Conservation (phyloP, 306 rosid genomes). For the Prinsepia uniflora region DNA sequence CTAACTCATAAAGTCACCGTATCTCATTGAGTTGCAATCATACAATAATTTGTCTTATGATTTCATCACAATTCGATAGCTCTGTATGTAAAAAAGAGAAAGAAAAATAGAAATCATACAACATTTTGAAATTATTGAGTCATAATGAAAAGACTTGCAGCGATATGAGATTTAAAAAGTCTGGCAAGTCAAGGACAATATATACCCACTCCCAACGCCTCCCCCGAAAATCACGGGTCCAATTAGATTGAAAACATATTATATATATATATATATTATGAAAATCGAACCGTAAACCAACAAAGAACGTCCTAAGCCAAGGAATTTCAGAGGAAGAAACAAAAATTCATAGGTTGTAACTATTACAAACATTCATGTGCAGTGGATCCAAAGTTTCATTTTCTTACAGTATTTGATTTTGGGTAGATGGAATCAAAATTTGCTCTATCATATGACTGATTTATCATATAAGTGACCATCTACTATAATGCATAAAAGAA, state of each 20-base stretch:
- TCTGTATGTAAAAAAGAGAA: no score
- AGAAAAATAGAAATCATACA: not conserved
- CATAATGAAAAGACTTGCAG: not conserved
- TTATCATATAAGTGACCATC: no score
- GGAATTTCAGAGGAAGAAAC: not conserved
- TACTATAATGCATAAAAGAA: no score
- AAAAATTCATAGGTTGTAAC: not conserved
- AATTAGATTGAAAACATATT: no score
- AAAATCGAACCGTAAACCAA: not conserved
- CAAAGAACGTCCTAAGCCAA: not conserved
- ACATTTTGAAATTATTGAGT: not conserved
- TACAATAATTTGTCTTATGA: no score
- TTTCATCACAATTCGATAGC: no score
- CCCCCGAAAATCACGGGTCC: slow-evolving; percentile 12
- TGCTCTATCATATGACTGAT: not conserved
- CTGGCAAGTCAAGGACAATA: not conserved
- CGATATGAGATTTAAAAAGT: not conserved
- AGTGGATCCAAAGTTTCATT: not conserved
- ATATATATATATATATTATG: no score
- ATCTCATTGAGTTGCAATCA: no score
- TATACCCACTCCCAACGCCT: slow-evolving; percentile 3
- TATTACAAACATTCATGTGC: slow-evolving; percentile 2
- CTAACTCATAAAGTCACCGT: no score
- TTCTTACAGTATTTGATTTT: not conserved
- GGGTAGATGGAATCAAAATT: slow-evolving; percentile 12